phyloP scores from a whole-genome alignment of 805 yeast genomes.

The Sugiyamaella boreocaroliniensis region DNA sequence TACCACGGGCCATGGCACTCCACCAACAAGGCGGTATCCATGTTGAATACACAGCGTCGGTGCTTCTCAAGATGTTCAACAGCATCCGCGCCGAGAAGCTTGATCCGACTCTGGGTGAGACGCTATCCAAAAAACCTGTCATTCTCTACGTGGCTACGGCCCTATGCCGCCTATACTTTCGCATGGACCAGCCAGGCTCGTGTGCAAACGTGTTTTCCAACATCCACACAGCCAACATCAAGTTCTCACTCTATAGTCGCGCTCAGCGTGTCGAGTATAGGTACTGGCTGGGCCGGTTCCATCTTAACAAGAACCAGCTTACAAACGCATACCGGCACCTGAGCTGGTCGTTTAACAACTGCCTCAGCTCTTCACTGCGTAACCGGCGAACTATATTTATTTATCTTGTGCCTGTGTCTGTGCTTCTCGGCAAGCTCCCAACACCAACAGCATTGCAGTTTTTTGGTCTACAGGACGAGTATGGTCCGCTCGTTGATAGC shows the following conservation, averaged over 20 bases:
- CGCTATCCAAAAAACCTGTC: conserved; percentile 38
- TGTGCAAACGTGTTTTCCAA: conserved; percentile 49
- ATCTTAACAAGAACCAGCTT: conserved; percentile 46
- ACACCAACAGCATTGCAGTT: conserved; percentile 25
- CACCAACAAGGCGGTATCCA: conserved; percentile 22
- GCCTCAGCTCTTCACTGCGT: conserved; percentile 26
- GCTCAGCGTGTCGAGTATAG: conserved; percentile 51
- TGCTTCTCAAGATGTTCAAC: conserved; percentile 53
- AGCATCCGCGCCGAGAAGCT: conserved; percentile 45
- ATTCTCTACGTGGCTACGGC: conserved; percentile 47
- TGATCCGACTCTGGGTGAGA: conserved; percentile 19
- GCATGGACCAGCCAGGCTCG: conserved; percentile 25
- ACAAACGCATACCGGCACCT: conserved; percentile 48
- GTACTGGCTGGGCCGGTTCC: conserved; percentile 50
- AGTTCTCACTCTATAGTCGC: conserved; percentile 35
- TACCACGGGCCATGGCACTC: conserved; percentile 13
- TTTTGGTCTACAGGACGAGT: conserved; percentile 31
- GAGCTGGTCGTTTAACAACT: conserved; percentile 44
- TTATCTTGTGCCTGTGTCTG: conserved; percentile 46
- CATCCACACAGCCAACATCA: conserved; percentile 45
- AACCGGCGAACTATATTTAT: conserved; percentile 41
- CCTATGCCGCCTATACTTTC: conserved; percentile 52
- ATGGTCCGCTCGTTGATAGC: conserved; percentile 34
- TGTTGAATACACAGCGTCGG: conserved; percentile 43
- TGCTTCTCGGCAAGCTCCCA: conserved; percentile 52